Evolutionary conservation across 148 eudicot genomes (phyloP).

Genomic region (Rhododendron griersonianum): DNA sequence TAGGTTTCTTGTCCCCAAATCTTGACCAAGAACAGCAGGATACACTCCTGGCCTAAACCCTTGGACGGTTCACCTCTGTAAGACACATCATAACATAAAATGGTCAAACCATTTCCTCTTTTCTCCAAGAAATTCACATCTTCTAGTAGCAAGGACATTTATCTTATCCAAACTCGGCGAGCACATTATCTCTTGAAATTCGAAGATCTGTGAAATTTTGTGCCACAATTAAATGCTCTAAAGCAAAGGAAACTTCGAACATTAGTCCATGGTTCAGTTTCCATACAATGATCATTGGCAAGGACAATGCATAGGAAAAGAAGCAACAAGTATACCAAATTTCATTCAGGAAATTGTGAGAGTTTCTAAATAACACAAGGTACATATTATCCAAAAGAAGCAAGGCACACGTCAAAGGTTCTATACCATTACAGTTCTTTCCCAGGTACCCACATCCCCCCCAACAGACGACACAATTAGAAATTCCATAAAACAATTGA

Average conservation of each 20-base stretch:
- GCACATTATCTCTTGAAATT: neutral
- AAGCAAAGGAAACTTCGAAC: neutral
- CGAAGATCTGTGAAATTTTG: neutral
- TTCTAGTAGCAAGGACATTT: neutral
- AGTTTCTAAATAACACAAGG: neutral
- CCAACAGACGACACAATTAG: neutral
- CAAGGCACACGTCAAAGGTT: neutral
- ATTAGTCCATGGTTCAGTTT: neutral
- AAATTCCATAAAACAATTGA: neutral
- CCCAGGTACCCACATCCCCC: neutral
- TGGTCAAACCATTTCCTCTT: neutral
- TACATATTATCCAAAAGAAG: neutral
- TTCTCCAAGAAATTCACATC: neutral
- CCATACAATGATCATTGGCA: neutral
- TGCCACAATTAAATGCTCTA: neutral
- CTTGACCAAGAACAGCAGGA: neutral
- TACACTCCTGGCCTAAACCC: neutral
- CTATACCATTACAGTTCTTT: neutral
- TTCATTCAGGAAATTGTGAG: neutral
- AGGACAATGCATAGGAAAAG: neutral
- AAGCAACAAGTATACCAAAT: neutral
- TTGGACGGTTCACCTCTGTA: neutral
- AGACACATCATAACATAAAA: neutral
- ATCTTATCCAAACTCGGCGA: neutral
- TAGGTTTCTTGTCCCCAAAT: neutral